A percentile compares a stretch with the other conserved stretches of the same genome.
Conservation (phyloP, 768 basidiomycete species). For the Baorangia bicolor region DNA sequence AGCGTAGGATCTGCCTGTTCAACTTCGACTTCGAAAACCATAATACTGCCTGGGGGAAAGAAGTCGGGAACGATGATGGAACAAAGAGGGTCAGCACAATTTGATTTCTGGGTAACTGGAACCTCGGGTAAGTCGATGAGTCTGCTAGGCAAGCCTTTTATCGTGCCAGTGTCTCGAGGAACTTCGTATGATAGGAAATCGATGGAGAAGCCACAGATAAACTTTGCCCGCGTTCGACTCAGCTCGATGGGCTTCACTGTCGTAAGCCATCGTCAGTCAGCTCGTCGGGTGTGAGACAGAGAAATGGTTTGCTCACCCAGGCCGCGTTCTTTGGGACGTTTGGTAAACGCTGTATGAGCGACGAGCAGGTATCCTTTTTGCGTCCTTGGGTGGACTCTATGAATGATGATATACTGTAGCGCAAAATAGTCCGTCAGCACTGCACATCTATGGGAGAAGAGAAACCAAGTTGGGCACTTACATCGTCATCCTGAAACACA, state of each 20-base stretch:
- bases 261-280: not conserved
- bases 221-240: conserved; percentile 73
- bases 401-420: conserved; percentile 84
- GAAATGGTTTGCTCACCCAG: conserved; percentile 50
- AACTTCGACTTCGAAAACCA: conserved; percentile 88
- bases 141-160: conserved; percentile 72
- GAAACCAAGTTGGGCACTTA: conserved; percentile 39
- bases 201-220: conserved; percentile 76
- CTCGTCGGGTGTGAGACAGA: not conserved
- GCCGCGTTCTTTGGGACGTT: conserved; percentile 78
- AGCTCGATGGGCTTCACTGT: conserved; percentile 84
- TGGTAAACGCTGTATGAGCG: conserved; percentile 89
- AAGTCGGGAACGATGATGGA: conserved; percentile 81
- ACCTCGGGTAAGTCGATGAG: conserved; percentile 65
- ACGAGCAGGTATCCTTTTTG: conserved; percentile 93
- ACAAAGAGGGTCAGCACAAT: conserved; percentile 65
- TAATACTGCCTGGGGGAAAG: conserved; percentile 95
- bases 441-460: not conserved
- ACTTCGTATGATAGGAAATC: conserved; percentile 63
- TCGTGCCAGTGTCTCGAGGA: conserved; percentile 45
- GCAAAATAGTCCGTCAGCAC: conserved; percentile 2
- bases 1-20: conserved; percentile 69
- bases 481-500: conserved; percentile 95
- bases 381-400: conserved; percentile 86
- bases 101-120: conserved; percentile 57